These are phyloP conservation scores for Vanderwaltozyma verrucispora DNA, from an alignment of 805 yeast species.

Conservation along the genomic window DNA sequence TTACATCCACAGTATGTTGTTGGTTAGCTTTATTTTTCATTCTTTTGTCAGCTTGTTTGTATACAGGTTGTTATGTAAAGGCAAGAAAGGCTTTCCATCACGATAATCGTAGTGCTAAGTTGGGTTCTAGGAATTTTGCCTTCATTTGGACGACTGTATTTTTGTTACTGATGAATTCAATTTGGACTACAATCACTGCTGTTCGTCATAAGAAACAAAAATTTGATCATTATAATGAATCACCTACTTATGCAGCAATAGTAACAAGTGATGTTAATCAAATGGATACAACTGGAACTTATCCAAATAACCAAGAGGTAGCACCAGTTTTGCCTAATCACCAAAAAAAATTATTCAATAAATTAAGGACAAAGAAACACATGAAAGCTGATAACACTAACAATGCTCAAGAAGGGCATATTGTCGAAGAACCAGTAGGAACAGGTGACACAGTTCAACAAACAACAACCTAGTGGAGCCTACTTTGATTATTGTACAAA, in stretches of 20 bases:
- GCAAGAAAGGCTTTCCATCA: constrained; percentile 40
- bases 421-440: background rate
- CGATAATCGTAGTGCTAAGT: constrained; percentile 32
- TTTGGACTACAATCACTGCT: constrained; percentile 15
- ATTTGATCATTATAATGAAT: constrained; percentile 1
- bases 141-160: constrained; percentile 43
- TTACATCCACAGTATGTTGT: constrained; percentile 12
- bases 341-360: constrained; percentile 5
- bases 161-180: constrained; percentile 10
- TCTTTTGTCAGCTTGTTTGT: constrained; percentile 36
- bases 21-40: constrained; percentile 37
- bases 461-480: background rate
- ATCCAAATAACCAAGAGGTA: background rate
- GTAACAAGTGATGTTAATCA: constrained; percentile 7
- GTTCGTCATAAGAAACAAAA: constrained; percentile 6
- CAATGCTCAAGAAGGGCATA: background rate
- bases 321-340: constrained; percentile 1
- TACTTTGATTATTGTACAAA: background rate
- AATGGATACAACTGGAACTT: background rate
- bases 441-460: background rate
- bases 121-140: constrained; percentile 46
- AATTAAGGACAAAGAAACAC: constrained; percentile 7
- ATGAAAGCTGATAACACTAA: background rate
- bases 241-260: constrained; percentile 2
- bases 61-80: constrained; percentile 46